Conservation (phyloP, 208 protist species). For the Leishmania braziliensis region DNA sequence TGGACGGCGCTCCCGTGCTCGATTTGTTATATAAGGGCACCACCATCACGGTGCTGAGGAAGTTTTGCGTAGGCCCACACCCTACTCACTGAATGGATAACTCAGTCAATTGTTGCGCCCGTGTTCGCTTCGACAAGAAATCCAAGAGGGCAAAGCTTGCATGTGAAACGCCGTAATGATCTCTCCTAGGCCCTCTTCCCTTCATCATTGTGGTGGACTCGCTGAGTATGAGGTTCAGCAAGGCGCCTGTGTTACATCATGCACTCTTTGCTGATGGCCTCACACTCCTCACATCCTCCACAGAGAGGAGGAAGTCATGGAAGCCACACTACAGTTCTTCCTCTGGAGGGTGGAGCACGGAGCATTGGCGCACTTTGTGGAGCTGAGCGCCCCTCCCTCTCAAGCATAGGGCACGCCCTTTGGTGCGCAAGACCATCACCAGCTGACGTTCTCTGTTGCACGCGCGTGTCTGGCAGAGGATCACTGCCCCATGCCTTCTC, state of each 20-base stretch:
- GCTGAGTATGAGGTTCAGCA: not conserved
- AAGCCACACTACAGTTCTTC: not conserved
- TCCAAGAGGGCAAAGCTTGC: not conserved
- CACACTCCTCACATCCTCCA: not conserved
- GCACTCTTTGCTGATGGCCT: not conserved
- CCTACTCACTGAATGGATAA: no score
- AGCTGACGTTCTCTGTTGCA: not conserved
- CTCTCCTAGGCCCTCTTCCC: not conserved
- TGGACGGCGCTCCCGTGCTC: not conserved
- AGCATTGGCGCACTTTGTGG: not conserved
- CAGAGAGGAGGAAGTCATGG: not conserved
- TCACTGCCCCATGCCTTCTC: not conserved
- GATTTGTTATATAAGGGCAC: not conserved
- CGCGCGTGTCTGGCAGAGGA: not conserved
- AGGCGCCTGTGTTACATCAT: not conserved
- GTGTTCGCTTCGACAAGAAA: not conserved
- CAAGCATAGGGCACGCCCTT: not conserved
- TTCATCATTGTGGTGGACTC: not conserved
- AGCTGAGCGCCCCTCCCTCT: not conserved
- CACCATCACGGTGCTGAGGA: not conserved
- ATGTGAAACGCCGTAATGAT: not conserved
- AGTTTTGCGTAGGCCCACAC: not conserved
- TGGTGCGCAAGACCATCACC: not conserved
- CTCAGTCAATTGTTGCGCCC: not conserved
- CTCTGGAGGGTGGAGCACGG: not conserved